Percentiles rank a stretch among this genome's conserved stretches.
These are phyloP conservation scores for Lophium mytilinum DNA, from an alignment of 495 filamentous ascomycete species.

Conservation along the genomic window DNA sequence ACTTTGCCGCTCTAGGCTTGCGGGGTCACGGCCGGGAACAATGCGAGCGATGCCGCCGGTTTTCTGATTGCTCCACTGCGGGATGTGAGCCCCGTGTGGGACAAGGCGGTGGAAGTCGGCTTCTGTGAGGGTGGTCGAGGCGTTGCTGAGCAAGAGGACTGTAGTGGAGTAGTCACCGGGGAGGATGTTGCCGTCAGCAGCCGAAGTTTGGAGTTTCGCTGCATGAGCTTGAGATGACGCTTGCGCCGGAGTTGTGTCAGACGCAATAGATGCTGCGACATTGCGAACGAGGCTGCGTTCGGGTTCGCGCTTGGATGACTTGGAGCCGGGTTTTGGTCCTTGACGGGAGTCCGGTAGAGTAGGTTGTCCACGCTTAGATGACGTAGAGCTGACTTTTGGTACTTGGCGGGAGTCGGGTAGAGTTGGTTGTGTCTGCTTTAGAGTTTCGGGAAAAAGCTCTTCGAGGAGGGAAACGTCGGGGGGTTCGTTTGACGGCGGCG, in stretches of 20 bases:
- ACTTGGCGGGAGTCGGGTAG: background rate
- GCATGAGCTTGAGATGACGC: too few species aligned
- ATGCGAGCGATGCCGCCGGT: conserved; percentile 40
- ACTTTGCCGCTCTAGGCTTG: conserved; percentile 44
- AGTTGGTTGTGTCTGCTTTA: background rate
- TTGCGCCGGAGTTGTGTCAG: too few species aligned
- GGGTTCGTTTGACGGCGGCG: background rate
- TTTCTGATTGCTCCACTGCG: conserved; percentile 44
- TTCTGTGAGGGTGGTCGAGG: conserved; percentile 50
- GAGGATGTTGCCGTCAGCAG: too few species aligned
- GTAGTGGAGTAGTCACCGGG: conserved; percentile 5
- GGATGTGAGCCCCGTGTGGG: conserved; percentile 52
- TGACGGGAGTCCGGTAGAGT: background rate
- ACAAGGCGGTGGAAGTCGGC: conserved; percentile 57
- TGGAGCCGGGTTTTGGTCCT: background rate
- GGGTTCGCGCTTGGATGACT: too few species aligned
- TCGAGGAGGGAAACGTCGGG: conserved; percentile 43
- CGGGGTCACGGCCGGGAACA: conserved; percentile 46
- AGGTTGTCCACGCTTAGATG: too few species aligned
- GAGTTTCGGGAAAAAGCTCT: conserved; percentile 48
- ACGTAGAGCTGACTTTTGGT: conserved; percentile 5
- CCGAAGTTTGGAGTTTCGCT: too few species aligned
- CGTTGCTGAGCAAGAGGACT: conserved; percentile 44
- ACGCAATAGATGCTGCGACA: too few species aligned
- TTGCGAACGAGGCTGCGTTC: too few species aligned